Conservation (phyloP, 805 yeast genomes). For the Phaffomyces antillensis region DNA sequence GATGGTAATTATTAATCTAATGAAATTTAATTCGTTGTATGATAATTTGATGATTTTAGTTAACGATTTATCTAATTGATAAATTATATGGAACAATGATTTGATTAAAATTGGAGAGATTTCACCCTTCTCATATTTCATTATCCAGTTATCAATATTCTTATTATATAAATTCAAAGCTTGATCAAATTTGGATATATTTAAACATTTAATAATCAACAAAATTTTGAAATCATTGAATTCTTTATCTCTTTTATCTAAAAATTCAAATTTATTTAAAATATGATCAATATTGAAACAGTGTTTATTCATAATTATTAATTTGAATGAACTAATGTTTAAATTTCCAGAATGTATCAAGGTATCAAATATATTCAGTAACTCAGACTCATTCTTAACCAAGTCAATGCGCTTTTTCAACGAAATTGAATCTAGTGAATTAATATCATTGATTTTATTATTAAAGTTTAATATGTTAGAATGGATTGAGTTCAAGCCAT, state of each 20-base stretch:
- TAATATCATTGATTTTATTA: background rate
- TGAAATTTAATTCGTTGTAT: background rate
- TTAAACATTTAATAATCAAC: conserved; percentile 3
- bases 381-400: background rate
- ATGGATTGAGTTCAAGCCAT: conserved; percentile 3
- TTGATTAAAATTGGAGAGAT: conserved; percentile 1
- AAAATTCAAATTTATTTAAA: conserved; percentile 6
- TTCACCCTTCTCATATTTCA: background rate
- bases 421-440: background rate
- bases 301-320: conserved; percentile 5
- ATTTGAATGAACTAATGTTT: conserved; percentile 1
- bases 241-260: conserved; percentile 1
- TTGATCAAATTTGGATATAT: background rate
- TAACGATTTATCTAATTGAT: conserved; percentile 4
- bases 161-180: conserved; percentile 1
- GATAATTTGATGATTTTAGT: background rate
- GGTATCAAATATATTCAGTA: conserved; percentile 6
- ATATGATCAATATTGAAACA: conserved; percentile 2
- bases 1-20: conserved; percentile 1
- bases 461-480: background rate
- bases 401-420: background rate
- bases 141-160: conserved; percentile 2
- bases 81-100: conserved; percentile 7
- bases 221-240: conserved; percentile 3
- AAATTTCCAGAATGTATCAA: conserved; percentile 5